A percentile compares a stretch with the other conserved stretches of the same genome.
These are phyloP conservation scores for Penicillium samsonianum DNA, from an alignment of 495 filamentous ascomycete species.

Conservation along the genomic window DNA sequence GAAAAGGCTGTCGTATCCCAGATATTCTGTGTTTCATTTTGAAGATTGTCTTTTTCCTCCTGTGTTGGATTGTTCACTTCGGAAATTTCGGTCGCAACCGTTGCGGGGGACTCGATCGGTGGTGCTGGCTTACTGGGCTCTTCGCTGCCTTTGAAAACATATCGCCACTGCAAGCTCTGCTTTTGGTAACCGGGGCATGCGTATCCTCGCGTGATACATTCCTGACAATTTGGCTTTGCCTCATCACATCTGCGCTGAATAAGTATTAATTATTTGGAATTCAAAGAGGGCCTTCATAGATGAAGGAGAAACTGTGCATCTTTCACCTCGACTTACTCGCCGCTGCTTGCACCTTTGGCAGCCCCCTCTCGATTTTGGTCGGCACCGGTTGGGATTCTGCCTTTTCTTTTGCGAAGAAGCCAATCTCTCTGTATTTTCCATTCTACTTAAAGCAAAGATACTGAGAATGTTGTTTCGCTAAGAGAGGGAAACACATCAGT, in stretches of 20 bases:
- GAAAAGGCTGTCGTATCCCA: conserved; percentile 19
- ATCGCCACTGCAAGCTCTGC: conserved; percentile 27
- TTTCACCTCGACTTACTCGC: conserved; percentile 28
- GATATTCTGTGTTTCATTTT: conserved; percentile 13
- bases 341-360: conserved; percentile 31
- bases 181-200: conserved; percentile 29
- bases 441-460: background rate
- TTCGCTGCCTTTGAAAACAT: conserved; percentile 26
- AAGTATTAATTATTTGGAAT: conserved; percentile 9
- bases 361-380: conserved; percentile 30
- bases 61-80: background rate
- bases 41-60: background rate
- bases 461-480: background rate
- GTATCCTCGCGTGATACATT: conserved; percentile 24
- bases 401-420: conserved; percentile 12
- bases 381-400: conserved; percentile 30
- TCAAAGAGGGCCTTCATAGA: background rate
- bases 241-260: conserved; percentile 30
- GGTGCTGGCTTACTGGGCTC: conserved; percentile 2
- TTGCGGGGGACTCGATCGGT: background rate
- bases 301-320: conserved; percentile 8
- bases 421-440: conserved; percentile 1
- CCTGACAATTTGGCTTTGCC: conserved; percentile 29
- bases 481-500: conserved; percentile 1
- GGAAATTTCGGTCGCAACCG: background rate